Conservation (phyloP, 352 stramenopile species). For the Globisporangium heterothallicum region DNA sequence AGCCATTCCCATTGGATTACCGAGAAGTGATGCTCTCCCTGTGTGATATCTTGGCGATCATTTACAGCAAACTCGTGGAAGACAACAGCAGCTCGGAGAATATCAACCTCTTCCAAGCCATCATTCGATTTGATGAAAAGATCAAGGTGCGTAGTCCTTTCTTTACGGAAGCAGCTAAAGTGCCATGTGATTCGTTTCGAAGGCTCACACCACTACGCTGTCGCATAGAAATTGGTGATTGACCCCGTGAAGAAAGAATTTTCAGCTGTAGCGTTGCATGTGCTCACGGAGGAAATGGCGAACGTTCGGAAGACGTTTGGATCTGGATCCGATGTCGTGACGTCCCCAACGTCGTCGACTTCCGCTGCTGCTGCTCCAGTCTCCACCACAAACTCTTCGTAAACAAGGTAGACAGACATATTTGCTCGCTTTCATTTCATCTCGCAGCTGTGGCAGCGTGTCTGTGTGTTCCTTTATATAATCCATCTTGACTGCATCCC, state of each 20-base stretch:
- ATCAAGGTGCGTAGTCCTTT: slow-evolving; percentile 50
- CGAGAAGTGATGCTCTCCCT: slow-evolving; percentile 75
- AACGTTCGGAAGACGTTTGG: slow-evolving; percentile 47
- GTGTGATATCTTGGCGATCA: slow-evolving; percentile 74
- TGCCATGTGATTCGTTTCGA: too few species aligned
- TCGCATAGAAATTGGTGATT: slow-evolving; percentile 73
- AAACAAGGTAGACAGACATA: neutral
- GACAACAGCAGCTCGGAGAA: slow-evolving; percentile 73
- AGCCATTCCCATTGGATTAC: slow-evolving; percentile 81
- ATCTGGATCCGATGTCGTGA: slow-evolving; percentile 11
- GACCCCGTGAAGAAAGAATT: slow-evolving; percentile 82
- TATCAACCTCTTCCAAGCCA: slow-evolving; percentile 66
- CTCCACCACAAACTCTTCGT: neutral
- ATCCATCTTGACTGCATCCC: too few species aligned
- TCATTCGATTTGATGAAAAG: slow-evolving; percentile 73
- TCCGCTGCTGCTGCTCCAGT: neutral
- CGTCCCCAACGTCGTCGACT: neutral
- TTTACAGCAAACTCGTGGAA: slow-evolving; percentile 82
- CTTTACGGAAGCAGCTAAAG: too few species aligned
- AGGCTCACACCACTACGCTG: too few species aligned
- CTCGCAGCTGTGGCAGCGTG: too few species aligned
- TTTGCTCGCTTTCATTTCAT: neutral
- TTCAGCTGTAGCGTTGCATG: slow-evolving; percentile 41
- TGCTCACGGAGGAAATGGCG: slow-evolving; percentile 58
- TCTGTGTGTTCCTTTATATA: too few species aligned